A percentile compares a stretch with the other conserved stretches of the same genome.
Evolutionary conservation across 2,329 filamentous ascomycete species (phyloP).

Genomic region (Microsporum audouinii): DNA sequence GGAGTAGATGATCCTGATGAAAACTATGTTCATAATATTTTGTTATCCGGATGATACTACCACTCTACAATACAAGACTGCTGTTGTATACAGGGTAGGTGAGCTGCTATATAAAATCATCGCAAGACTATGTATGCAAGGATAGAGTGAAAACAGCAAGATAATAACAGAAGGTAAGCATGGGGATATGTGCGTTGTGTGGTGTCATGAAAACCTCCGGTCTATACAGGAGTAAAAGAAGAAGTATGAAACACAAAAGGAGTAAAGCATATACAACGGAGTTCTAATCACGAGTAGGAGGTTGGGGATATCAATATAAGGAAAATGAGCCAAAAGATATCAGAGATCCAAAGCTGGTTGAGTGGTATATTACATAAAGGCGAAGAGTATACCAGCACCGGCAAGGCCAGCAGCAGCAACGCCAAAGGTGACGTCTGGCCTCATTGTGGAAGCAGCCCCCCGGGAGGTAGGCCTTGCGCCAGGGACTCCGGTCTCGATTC

Average conservation of each 20-base stretch:
- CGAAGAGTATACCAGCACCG: conserved; percentile 13
- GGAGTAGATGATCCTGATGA: neutral
- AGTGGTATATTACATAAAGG: conserved; percentile 9
- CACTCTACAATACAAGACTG: neutral
- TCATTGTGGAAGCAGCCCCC: conserved; percentile 6
- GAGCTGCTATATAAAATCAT: neutral
- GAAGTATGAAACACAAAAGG: neutral
- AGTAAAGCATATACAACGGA: neutral
- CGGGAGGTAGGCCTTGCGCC: neutral
- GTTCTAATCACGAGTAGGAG: neutral
- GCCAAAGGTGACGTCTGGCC: conserved; percentile 10
- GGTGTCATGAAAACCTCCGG: neutral
- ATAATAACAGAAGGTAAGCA: neutral
- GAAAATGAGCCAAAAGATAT: neutral
- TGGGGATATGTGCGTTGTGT: neutral
- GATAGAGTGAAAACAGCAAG: neutral
- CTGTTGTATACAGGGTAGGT: neutral
- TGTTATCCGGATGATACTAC: neutral
- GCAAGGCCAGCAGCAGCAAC: conserved; percentile 9
- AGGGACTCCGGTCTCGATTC: neutral
- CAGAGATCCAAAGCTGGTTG: neutral
- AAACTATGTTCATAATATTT: neutral
- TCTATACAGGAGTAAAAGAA: neutral
- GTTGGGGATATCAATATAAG: neutral
- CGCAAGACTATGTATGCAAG: neutral